Percentiles rank a stretch among this genome's conserved stretches.
Conservation (phyloP, 1,284 basidiomycete species). For the Mycosarcoma maydis region DNA sequence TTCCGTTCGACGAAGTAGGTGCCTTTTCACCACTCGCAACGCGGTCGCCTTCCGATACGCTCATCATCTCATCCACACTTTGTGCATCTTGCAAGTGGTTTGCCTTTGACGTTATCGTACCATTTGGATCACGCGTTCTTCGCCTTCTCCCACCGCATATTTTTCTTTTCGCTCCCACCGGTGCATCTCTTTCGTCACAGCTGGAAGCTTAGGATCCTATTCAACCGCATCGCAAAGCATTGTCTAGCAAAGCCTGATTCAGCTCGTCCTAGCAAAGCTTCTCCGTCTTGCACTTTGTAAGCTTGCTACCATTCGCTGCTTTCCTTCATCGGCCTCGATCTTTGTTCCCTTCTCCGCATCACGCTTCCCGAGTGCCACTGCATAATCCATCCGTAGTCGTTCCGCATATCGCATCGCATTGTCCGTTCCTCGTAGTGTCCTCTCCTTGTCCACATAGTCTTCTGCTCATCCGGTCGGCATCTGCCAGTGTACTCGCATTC, state of each 20-base stretch:
- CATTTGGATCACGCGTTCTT: constrained; percentile 1
- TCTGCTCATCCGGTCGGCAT: no score
- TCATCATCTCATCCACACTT: background rate
- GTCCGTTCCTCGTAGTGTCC: background rate
- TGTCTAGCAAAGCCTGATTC: background rate
- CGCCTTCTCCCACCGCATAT: no score
- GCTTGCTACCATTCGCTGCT: background rate
- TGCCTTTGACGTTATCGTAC: background rate
- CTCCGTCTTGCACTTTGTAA: constrained; percentile 6
- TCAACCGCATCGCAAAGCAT: constrained; percentile 28
- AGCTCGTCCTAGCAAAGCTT: background rate
- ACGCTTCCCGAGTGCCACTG: background rate
- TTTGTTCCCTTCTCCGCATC: background rate
- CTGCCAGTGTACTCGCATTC: no score
- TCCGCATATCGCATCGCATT: constrained; percentile 21
- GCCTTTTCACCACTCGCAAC: constrained; percentile 4
- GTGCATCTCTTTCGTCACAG: no score
- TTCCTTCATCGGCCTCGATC: background rate
- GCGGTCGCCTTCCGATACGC: background rate
- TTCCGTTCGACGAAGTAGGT: constrained; percentile 2
- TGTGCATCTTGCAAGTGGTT: no score
- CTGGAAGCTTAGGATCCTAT: no score
- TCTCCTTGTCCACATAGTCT: background rate
- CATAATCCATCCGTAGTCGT: background rate
- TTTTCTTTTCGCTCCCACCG: no score